A percentile compares a stretch with the other conserved stretches of the same genome.
phyloP scores from a whole-genome alignment of 2,329 filamentous ascomycete genomes.

The Elsinoe arachidis region DNA sequence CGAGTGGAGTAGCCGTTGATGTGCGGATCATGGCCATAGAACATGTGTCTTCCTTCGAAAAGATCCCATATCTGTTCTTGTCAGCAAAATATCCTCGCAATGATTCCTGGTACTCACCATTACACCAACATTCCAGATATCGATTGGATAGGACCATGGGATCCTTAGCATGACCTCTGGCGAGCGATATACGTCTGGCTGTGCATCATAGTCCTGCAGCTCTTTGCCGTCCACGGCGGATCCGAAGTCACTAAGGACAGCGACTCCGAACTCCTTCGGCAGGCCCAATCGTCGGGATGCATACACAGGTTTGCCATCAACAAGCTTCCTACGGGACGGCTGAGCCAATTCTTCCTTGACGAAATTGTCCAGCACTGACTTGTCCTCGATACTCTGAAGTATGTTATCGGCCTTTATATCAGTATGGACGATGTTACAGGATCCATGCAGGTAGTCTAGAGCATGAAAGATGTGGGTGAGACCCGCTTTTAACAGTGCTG shows the following conservation, averaged over 20 bases:
- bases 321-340: constrained; percentile 32
- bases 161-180: constrained; percentile 30
- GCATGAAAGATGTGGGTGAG: constrained; percentile 34
- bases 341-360: constrained; percentile 27
- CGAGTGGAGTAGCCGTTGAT: constrained; percentile 18
- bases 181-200: constrained; percentile 29
- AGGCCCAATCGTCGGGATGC: constrained; percentile 28
- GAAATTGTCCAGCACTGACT: constrained; percentile 30
- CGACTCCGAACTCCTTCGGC: constrained; percentile 26
- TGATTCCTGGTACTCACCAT: constrained; percentile 24
- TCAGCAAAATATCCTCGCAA: not conserved
- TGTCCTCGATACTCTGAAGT: constrained; percentile 30
- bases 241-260: constrained; percentile 32
- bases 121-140: constrained; percentile 32
- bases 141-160: constrained; percentile 28
- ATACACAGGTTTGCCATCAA: constrained; percentile 29
- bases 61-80: constrained; percentile 28
- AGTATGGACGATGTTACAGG: constrained; percentile 37
- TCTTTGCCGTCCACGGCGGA: constrained; percentile 24
- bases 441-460: constrained; percentile 35
- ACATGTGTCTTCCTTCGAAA: constrained; percentile 28
- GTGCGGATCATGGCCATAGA: constrained; percentile 20
- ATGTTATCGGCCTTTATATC: constrained; percentile 40
- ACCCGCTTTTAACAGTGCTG: constrained; percentile 31
- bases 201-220: constrained; percentile 25